These are phyloP conservation scores for Cytospora schulzeri DNA, from an alignment of 2,329 filamentous ascomycete species.

Conservation along the genomic window DNA sequence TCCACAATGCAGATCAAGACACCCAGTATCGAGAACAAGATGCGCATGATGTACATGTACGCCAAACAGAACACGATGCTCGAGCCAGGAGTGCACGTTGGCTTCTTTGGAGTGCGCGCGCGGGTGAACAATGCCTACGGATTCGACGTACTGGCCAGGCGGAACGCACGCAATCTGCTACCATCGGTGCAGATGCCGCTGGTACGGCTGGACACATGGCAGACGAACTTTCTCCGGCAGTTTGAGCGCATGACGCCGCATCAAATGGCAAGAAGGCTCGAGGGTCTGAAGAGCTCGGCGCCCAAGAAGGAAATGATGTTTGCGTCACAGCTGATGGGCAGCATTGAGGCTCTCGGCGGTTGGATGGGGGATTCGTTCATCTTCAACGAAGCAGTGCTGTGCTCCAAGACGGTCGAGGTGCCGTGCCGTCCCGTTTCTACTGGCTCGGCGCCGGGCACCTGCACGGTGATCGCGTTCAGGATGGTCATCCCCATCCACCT, in stretches of 20 bases:
- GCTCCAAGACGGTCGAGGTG: conserved; percentile 45
- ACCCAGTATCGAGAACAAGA: conserved; percentile 59
- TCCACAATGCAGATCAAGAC: conserved; percentile 74
- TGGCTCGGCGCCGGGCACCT: conserved; percentile 32
- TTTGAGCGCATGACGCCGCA: conserved; percentile 49
- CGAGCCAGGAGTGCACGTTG: conserved; percentile 57
- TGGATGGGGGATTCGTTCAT: conserved; percentile 47
- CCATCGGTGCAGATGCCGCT: conserved; percentile 60
- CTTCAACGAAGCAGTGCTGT: conserved; percentile 50
- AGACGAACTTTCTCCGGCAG: conserved; percentile 55
- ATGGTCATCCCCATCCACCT: conserved; percentile 53
- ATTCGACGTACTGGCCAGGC: conserved; percentile 65
- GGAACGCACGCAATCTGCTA: conserved; percentile 58
- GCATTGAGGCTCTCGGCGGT: conserved; percentile 44
- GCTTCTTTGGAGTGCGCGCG: conserved; percentile 60
- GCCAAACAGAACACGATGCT: conserved; percentile 49
- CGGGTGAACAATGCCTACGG: conserved; percentile 50
- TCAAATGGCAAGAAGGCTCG: conserved; percentile 42
- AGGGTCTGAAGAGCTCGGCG: conserved; percentile 41
- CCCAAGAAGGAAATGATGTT: conserved; percentile 48
- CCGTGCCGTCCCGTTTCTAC: conserved; percentile 40
- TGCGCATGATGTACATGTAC: conserved; percentile 67
- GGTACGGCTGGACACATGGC: conserved; percentile 54
- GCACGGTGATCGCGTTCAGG: conserved; percentile 46
- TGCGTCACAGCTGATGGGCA: conserved; percentile 45